Conservation (phyloP, 148 eudicot genomes). For the Persicaria tinctoria region DNA sequence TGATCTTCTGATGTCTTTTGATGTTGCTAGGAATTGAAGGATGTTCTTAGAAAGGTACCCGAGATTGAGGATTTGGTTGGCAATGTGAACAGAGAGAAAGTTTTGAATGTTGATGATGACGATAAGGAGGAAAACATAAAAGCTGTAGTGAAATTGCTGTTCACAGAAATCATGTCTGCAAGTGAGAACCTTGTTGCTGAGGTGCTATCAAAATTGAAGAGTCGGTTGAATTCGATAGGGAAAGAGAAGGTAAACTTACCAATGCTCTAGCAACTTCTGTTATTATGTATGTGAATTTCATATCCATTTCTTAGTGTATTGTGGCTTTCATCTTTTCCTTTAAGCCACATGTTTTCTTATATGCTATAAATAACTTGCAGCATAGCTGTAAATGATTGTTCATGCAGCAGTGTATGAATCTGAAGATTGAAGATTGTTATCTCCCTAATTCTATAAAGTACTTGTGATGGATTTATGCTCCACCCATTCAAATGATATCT, state of each 20-base stretch:
- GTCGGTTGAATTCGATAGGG: constrained; percentile 34
- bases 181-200: constrained; percentile 46
- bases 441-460: neutral
- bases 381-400: neutral
- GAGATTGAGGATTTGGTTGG: constrained; percentile 77
- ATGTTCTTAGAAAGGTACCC: constrained; percentile 57
- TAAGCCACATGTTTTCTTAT: neutral
- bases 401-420: neutral
- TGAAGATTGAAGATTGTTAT: neutral
- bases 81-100: constrained; percentile 35
- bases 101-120: constrained; percentile 28
- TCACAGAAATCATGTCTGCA: constrained; percentile 76
- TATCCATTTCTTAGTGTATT: neutral
- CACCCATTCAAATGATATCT: neutral
- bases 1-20: neutral
- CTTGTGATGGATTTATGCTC: neutral
- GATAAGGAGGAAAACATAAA: constrained; percentile 47
- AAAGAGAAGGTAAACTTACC: constrained; percentile 39
- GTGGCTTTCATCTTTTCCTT: neutral
- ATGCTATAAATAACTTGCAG: neutral
- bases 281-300: neutral
- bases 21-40: constrained; percentile 58
- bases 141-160: constrained; percentile 42
- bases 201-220: constrained; percentile 47
- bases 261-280: constrained; percentile 1